Evolutionary conservation across 305 asterid species (phyloP).

Genomic region (Withania somnifera): DNA sequence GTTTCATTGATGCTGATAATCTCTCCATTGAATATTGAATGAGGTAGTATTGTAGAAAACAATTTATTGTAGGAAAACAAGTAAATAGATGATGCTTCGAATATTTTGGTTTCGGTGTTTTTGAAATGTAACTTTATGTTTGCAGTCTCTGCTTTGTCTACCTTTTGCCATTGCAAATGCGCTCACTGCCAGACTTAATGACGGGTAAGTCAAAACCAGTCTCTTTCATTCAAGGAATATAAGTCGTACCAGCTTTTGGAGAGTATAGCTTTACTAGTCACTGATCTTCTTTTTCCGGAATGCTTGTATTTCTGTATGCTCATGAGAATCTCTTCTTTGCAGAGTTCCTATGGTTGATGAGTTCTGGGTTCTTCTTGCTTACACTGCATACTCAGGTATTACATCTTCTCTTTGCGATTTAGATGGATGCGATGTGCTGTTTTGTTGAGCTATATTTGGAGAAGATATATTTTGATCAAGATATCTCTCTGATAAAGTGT

Average conservation of each 20-base stretch:
- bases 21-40: neutral
- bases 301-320: slow-evolving; percentile 1
- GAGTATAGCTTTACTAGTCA: neutral
- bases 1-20: neutral
- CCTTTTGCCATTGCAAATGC: slow-evolving; percentile 86
- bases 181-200: slow-evolving; percentile 83
- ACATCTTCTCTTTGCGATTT: neutral
- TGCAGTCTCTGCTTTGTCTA: slow-evolving; percentile 79
- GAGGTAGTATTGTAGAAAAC: neutral
- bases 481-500: neutral
- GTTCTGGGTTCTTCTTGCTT: slow-evolving; percentile 76
- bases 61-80: neutral
- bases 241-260: neutral
- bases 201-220: slow-evolving; percentile 41
- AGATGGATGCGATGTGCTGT: neutral
- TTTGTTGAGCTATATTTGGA: neutral
- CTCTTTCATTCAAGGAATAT: neutral
- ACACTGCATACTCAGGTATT: slow-evolving; percentile 53
- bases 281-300: neutral
- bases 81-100: neutral
- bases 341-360: slow-evolving; percentile 82
- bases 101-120: neutral
- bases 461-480: neutral
- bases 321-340: slow-evolving; percentile 23
- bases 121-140: neutral